Evolutionary conservation across 1,139 yeast species (phyloP).

Genomic region (Yamadazyma songkhlaensis): DNA sequence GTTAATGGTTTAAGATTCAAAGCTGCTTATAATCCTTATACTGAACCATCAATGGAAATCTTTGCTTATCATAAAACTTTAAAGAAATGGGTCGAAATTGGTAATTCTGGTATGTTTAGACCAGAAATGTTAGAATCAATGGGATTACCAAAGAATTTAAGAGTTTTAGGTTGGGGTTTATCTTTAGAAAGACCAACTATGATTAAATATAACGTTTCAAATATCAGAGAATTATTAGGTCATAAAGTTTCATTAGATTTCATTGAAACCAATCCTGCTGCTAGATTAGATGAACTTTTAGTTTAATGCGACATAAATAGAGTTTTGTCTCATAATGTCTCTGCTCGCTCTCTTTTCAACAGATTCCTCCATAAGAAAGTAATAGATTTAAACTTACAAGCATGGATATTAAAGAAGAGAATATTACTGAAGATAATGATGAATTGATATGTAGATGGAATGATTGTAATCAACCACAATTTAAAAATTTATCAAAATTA

Average conservation of each 20-base stretch:
- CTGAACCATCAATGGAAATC: constrained; percentile 98
- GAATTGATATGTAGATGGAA: constrained; percentile 33
- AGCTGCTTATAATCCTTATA: constrained; percentile 98
- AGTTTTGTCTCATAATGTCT: too few relatives aligned
- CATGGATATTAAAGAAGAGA: constrained; percentile 4
- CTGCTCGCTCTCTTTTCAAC: too few relatives aligned
- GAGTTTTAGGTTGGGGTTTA: constrained; percentile 97
- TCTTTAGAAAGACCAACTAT: constrained; percentile 98
- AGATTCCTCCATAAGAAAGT: too few relatives aligned
- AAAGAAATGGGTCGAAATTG: constrained; percentile 98
- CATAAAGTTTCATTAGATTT: constrained; percentile 92
- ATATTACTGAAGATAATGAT: constrained; percentile 9
- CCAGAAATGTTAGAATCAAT: constrained; percentile 98
- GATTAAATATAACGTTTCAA: constrained; percentile 96
- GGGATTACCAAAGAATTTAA: constrained; percentile 93
- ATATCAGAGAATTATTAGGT: constrained; percentile 92
- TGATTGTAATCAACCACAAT: constrained; percentile 23
- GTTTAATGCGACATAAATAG: constrained; percentile 14
- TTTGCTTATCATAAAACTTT: constrained; percentile 95
- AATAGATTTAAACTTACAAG: too few relatives aligned
- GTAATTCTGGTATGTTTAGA: constrained; percentile 99
- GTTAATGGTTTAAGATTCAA: constrained; percentile 92
- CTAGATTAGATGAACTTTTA: constrained; percentile 74
- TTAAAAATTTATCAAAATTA: constrained; percentile 23
- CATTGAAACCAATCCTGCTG: constrained; percentile 95